Conservation (phyloP, 1,139 yeast species). For the Pneumocystis jirovecii region DNA sequence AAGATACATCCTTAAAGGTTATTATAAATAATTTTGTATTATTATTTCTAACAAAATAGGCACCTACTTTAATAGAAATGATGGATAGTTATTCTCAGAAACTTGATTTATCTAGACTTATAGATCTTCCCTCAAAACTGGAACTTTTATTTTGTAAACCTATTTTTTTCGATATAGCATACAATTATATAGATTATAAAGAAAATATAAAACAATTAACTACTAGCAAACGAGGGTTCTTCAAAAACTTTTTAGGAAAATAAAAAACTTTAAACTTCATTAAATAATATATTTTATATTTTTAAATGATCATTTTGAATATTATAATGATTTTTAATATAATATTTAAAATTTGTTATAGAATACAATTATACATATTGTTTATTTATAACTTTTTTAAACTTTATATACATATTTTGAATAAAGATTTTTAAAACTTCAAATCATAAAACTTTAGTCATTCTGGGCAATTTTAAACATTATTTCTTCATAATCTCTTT, state of each 20-base stretch:
- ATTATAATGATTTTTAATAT: background rate
- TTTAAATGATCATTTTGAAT: background rate
- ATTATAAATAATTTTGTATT: background rate
- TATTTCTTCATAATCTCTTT: background rate
- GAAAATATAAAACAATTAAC: background rate
- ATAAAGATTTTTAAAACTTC: background rate
- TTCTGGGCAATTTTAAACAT: background rate
- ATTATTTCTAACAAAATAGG: background rate
- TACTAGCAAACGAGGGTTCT: background rate
- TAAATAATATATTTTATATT: background rate
- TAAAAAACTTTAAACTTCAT: background rate
- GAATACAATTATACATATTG: background rate
- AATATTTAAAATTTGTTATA: background rate
- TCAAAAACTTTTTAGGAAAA: background rate
- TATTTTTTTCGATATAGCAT: constrained; percentile 1
- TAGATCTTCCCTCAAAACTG: background rate
- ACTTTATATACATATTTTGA: background rate
- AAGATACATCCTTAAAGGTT: background rate
- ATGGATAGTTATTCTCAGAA: background rate
- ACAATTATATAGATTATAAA: background rate
- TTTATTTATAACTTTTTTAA: background rate
- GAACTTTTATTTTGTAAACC: background rate
- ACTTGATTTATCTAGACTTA: background rate
- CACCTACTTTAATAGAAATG: background rate
- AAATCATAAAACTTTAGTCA: background rate